phyloP scores from a whole-genome alignment of 352 stramenopile species.

The Pythium sp. region DNA sequence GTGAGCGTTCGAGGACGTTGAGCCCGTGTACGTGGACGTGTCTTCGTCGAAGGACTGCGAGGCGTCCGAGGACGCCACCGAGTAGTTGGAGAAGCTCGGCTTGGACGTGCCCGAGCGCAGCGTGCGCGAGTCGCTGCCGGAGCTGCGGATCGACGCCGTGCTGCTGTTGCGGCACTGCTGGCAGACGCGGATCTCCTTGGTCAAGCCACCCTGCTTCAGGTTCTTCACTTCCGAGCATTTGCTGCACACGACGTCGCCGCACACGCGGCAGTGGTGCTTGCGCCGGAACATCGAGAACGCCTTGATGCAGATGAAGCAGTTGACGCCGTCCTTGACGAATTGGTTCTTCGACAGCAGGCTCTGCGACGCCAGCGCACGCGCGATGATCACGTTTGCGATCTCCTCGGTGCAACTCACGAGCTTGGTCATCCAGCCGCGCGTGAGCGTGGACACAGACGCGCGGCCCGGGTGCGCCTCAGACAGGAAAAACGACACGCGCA shows the following conservation, averaged over 20 bases:
- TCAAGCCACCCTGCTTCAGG: conserved; percentile 56
- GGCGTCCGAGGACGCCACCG: conserved; percentile 45
- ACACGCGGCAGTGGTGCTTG: conserved; percentile 86
- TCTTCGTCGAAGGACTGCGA: conserved; percentile 53
- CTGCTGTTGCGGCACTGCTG: conserved; percentile 55
- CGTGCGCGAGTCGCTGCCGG: conserved; percentile 27
- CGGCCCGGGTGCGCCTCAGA: conserved; percentile 75
- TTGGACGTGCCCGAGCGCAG: conserved; percentile 34
- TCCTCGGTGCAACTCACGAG: conserved; percentile 69
- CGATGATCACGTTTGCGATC: conserved; percentile 64
- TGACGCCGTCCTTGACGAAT: conserved; percentile 72
- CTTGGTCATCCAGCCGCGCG: conserved; percentile 82
- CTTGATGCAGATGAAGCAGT: conserved; percentile 75
- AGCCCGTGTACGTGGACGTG: conserved; percentile 21
- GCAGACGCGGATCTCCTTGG: conserved; percentile 79
- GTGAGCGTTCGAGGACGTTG: conserved; percentile 32
- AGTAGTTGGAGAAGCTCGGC: conserved; percentile 46
- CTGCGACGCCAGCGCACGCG: conserved; percentile 56
- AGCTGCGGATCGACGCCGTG: conserved; percentile 63
- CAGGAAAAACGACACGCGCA: conserved; percentile 73
- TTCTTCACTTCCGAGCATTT: conserved; percentile 83
- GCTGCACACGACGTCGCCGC: conserved; percentile 81
- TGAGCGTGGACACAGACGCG: conserved; percentile 66
- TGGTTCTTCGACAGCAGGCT: conserved; percentile 70
- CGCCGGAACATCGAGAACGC: conserved; percentile 71